A percentile compares a stretch with the other conserved stretches of the same genome.
Evolutionary conservation across 2,329 filamentous ascomycete genomes (phyloP).

Genomic region (Trichoderma atroviride): DNA sequence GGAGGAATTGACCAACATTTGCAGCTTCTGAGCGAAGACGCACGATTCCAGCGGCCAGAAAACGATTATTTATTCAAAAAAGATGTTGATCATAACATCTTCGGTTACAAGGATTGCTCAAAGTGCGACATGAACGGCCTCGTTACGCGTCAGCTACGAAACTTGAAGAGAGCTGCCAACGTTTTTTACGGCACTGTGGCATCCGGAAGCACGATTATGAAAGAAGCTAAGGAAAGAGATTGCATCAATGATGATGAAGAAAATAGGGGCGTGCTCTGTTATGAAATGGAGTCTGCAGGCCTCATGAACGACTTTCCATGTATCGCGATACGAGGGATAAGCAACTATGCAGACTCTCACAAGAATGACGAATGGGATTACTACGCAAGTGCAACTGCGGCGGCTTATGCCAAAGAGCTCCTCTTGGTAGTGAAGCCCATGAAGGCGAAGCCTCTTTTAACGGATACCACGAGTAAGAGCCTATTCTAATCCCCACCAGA

Average conservation of each 20-base stretch:
- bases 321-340: conserved; percentile 27
- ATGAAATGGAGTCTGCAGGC: conserved; percentile 26
- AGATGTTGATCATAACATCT: no score
- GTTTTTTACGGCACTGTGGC: conserved; percentile 8
- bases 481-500: no score
- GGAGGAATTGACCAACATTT: background rate
- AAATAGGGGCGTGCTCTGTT: conserved; percentile 6
- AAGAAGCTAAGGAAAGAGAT: background rate
- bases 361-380: conserved; percentile 21
- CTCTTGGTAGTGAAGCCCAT: background rate
- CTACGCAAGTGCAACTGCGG: background rate
- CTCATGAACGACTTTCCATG: conserved; percentile 23
- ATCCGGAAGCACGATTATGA: background rate
- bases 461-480: no score
- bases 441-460: no score
- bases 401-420: background rate
- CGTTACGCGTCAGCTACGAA: background rate
- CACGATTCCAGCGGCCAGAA: background rate
- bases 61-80: background rate
- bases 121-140: background rate
- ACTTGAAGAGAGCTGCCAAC: background rate
- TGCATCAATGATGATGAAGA: no score
- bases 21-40: background rate
- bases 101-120: background rate
- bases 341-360: conserved; percentile 25